phyloP scores from a whole-genome alignment of 2,329 filamentous ascomycete species.

The Dichotomopilus funicola region DNA sequence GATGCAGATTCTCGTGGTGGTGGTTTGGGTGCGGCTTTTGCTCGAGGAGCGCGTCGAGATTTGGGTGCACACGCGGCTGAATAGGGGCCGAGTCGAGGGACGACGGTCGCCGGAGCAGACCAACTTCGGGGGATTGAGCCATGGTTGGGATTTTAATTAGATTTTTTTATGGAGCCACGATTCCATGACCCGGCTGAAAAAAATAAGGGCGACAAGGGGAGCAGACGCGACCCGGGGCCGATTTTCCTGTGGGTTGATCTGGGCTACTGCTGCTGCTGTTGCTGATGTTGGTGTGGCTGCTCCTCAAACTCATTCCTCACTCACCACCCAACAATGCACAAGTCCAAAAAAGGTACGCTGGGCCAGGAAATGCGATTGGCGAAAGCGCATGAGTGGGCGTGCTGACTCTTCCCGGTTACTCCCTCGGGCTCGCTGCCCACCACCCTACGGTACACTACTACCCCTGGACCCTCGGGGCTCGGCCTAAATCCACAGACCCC shows the following conservation, averaged over 20 bases:
- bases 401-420: conserved; percentile 8
- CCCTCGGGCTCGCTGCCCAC: conserved; percentile 2
- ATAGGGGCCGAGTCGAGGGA: conserved; percentile 21
- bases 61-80: conserved; percentile 21
- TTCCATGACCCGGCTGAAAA: conserved; percentile 22
- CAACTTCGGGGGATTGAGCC: conserved; percentile 29
- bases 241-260: conserved; percentile 27
- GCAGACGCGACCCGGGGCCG: conserved; percentile 29
- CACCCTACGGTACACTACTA: not conserved
- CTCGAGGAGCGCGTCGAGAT: conserved; percentile 16
- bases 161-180: conserved; percentile 35
- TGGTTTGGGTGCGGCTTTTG: conserved; percentile 16
- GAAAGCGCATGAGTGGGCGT: not conserved
- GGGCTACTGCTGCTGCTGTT: not conserved
- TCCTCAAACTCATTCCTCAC: conserved; percentile 17
- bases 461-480: not conserved
- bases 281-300: conserved; percentile 24
- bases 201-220: conserved; percentile 26
- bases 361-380: conserved; percentile 10
- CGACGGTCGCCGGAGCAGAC: conserved; percentile 22
- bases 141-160: conserved; percentile 36
- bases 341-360: conserved; percentile 14
- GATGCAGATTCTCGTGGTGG: conserved; percentile 8
- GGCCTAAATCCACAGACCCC: conserved; percentile 1
- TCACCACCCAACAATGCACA: conserved; percentile 13